A percentile compares a stretch with the other conserved stretches of the same genome.
Conservation (phyloP, 1,284 basidiomycete species). For the Leccinum huronense region DNA sequence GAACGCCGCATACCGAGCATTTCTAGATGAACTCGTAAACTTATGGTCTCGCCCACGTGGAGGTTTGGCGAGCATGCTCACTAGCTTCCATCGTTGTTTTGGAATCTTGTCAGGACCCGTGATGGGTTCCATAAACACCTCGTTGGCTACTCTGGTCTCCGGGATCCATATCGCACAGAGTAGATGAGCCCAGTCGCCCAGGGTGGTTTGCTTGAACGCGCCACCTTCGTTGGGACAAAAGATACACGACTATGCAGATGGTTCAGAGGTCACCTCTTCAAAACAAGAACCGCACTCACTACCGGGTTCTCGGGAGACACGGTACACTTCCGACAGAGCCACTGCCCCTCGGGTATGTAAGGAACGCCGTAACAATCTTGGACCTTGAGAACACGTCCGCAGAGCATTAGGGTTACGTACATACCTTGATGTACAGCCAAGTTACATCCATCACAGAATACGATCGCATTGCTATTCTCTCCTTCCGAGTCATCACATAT, state of each 20-base stretch:
- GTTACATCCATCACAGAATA: conserved; percentile 99
- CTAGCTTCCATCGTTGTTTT: conserved; percentile 93
- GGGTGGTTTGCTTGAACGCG: conserved; percentile 96
- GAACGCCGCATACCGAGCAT: conserved; percentile 84
- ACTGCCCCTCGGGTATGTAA: conserved; percentile 99
- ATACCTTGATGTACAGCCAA: conserved; percentile 96
- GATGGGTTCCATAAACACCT: conserved; percentile 98
- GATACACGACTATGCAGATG: conserved; percentile 68
- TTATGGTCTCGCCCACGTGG: conserved; percentile 3
- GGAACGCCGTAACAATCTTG: conserved; percentile 98
- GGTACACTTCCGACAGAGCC: conserved; percentile 98
- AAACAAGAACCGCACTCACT: conserved; percentile 46
- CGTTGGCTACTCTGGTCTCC: conserved; percentile 91
- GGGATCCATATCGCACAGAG: conserved; percentile 98
- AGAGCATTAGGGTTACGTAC: conserved; percentile 18
- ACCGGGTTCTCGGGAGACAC: conserved; percentile 97
- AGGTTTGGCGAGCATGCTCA: conserved; percentile 40
- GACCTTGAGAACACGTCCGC: conserved; percentile 14
- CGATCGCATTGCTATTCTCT: conserved; percentile 98
- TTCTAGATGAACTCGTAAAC: conserved; percentile 45
- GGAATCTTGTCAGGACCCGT: conserved; percentile 87
- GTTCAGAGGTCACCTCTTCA: neutral
- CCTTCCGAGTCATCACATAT: conserved; percentile 99
- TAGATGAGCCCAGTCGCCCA: conserved; percentile 94
- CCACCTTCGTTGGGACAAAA: conserved; percentile 97